Conservation (phyloP, 2,329 filamentous ascomycete genomes). For the Corynespora cassiicola region DNA sequence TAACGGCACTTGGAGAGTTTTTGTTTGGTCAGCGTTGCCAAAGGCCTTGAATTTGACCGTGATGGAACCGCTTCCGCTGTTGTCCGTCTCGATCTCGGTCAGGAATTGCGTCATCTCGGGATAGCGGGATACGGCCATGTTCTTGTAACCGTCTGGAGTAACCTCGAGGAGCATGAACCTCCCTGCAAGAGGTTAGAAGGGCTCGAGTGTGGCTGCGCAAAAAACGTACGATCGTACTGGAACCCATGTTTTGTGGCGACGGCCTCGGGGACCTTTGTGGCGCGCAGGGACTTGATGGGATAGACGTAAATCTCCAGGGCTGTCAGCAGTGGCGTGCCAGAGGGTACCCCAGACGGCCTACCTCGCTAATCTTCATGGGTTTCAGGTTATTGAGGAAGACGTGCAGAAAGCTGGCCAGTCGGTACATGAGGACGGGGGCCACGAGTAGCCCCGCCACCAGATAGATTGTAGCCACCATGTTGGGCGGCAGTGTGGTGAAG, state of each 20-base stretch:
- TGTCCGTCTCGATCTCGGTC: slow-evolving; percentile 41
- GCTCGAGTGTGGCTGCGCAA: not conserved
- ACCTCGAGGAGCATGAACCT: slow-evolving; percentile 50
- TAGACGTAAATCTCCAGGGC: slow-evolving; percentile 51
- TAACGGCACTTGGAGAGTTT: slow-evolving; percentile 48
- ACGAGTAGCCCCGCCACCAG: not conserved
- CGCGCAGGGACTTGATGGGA: slow-evolving; percentile 56
- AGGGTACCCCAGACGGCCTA: too few species aligned
- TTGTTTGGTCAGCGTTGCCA: slow-evolving; percentile 27
- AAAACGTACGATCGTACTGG: slow-evolving; percentile 47
- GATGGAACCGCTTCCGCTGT: slow-evolving; percentile 38
- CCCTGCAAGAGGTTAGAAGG: slow-evolving; percentile 17
- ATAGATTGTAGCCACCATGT: too few species aligned
- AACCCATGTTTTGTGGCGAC: slow-evolving; percentile 54
- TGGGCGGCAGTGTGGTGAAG: not conserved
- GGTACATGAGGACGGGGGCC: slow-evolving; percentile 8
- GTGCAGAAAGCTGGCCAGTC: not conserved
- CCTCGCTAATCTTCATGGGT: slow-evolving; percentile 10
- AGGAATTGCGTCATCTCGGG: slow-evolving; percentile 51
- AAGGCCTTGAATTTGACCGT: slow-evolving; percentile 49
- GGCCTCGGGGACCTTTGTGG: slow-evolving; percentile 44
- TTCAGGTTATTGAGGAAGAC: slow-evolving; percentile 1
- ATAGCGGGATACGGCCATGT: slow-evolving; percentile 51
- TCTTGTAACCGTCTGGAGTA: slow-evolving; percentile 43
- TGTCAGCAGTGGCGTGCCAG: slow-evolving; percentile 12